Conservation (phyloP, 805 yeast genomes). For the Yamadazyma insecticola region DNA sequence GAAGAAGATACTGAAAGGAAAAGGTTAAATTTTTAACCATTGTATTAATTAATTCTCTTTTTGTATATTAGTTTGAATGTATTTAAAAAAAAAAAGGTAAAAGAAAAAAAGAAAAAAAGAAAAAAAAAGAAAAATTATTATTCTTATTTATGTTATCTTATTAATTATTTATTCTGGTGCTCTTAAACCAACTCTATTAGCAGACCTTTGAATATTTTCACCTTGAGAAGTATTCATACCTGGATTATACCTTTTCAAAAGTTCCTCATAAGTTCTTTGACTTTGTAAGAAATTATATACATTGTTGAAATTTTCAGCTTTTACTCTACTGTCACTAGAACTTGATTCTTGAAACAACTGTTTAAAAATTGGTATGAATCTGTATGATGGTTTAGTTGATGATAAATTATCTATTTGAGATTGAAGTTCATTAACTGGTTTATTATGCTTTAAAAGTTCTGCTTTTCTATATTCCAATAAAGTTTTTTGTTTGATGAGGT, state of each 20-base stretch:
- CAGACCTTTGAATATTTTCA: conserved; percentile 76
- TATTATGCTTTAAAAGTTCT: conserved; percentile 35
- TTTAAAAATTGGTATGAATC: conserved; percentile 10
- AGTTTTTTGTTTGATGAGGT: conserved; percentile 42
- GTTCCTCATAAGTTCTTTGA: conserved; percentile 73
- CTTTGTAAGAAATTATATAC: conserved; percentile 58
- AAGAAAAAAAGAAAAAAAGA: neutral
- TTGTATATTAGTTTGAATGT: no score
- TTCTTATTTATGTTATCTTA: neutral
- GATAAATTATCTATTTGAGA: conserved; percentile 19
- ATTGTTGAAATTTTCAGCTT: conserved; percentile 43
- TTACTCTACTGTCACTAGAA: conserved; percentile 2
- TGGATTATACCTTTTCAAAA: conserved; percentile 83
- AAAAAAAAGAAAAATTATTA: neutral
- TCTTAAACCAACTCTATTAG: conserved; percentile 80
- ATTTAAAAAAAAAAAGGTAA: neutral
- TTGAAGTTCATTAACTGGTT: conserved; percentile 32
- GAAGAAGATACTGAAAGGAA: conserved; percentile 12
- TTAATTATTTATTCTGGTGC: conserved; percentile 19
- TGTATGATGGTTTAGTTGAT: conserved; percentile 8
- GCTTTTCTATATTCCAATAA: conserved; percentile 45
- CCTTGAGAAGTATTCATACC: conserved; percentile 72
- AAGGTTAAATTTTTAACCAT: no score
- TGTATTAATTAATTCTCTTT: no score
- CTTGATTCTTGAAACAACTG: conserved; percentile 5